Conservation (phyloP, 208 protist genomes). For the Porcisia deanei region DNA sequence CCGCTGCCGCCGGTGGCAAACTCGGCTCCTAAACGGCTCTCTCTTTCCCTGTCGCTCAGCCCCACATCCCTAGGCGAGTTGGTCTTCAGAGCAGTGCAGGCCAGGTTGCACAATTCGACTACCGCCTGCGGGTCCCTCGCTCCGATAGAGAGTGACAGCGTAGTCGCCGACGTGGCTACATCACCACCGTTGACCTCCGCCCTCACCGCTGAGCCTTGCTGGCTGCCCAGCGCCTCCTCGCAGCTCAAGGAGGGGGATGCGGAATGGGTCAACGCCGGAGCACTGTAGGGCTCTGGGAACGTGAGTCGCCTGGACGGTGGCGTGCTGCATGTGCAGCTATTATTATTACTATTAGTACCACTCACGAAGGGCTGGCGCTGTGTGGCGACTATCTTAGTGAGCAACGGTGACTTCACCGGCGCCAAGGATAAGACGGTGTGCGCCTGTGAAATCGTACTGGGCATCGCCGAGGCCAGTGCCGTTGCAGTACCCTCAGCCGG, state of each 20-base stretch:
- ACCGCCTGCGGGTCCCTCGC: background rate
- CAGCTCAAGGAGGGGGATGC: background rate
- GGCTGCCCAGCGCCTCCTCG: background rate
- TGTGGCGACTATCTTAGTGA: background rate
- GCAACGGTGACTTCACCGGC: slow-evolving; percentile 4
- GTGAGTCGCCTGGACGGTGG: background rate
- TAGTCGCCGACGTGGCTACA: background rate
- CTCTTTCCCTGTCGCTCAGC: background rate
- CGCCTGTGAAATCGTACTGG: slow-evolving; percentile 5
- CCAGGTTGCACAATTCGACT: background rate
- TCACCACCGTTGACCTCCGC: background rate
- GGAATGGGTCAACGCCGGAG: background rate
- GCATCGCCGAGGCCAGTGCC: background rate
- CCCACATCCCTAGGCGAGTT: background rate
- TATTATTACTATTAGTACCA: background rate
- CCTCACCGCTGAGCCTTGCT: background rate
- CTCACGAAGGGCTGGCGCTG: background rate
- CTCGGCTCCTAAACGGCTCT: background rate
- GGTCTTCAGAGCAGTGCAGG: background rate
- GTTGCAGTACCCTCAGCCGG: background rate
- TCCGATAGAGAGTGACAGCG: background rate
- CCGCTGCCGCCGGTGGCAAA: background rate
- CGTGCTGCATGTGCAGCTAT: too few species aligned
- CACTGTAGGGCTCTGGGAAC: background rate
- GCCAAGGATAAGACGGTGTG: background rate